Percentiles rank a stretch among this genome's conserved stretches.
Evolutionary conservation across 371 early-diverging fungal species (phyloP).

Genomic region (Syncephalis plumigaleata): DNA sequence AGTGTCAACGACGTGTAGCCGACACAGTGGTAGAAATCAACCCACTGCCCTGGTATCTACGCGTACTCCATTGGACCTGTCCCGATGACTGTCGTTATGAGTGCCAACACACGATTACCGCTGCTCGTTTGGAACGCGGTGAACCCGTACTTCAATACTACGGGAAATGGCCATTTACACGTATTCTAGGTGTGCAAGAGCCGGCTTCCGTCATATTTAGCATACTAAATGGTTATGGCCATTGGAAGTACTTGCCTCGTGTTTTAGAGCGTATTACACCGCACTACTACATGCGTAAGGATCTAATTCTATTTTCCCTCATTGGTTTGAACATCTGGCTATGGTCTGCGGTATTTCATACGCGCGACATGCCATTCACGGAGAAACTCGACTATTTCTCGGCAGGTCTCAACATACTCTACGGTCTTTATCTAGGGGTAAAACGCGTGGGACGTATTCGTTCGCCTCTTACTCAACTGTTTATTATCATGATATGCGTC

Average conservation of each 20-base stretch:
- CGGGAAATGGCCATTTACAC: conserved; percentile 92
- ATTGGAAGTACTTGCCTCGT: conserved; percentile 28
- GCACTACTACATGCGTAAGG: conserved; percentile 31
- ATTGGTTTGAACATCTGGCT: conserved; percentile 74
- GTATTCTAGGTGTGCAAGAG: conserved; percentile 84
- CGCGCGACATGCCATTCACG: conserved; percentile 65
- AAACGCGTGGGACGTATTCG: background rate
- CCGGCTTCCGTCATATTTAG: conserved; percentile 84
- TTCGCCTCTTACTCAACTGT: background rate
- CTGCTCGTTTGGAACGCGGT: conserved; percentile 12
- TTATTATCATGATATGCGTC: conserved; percentile 8
- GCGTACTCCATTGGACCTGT: conserved; percentile 56
- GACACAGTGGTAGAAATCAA: background rate
- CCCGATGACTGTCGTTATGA: conserved; percentile 60
- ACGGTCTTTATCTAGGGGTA: conserved; percentile 30
- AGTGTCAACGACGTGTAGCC: too few relatives aligned
- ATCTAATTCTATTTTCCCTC: conserved; percentile 32
- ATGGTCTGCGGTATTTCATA: conserved; percentile 86
- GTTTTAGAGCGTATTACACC: conserved; percentile 22
- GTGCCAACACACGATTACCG: conserved; percentile 57
- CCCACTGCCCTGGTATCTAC: conserved; percentile 24
- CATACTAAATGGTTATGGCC: conserved; percentile 64
- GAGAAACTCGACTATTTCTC: conserved; percentile 91
- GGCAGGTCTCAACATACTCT: conserved; percentile 62
- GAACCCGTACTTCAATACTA: conserved; percentile 53